A percentile compares a stretch with the other conserved stretches of the same genome.
These are phyloP conservation scores for Podospora conica DNA, from an alignment of 495 filamentous ascomycete species.

Conservation along the genomic window DNA sequence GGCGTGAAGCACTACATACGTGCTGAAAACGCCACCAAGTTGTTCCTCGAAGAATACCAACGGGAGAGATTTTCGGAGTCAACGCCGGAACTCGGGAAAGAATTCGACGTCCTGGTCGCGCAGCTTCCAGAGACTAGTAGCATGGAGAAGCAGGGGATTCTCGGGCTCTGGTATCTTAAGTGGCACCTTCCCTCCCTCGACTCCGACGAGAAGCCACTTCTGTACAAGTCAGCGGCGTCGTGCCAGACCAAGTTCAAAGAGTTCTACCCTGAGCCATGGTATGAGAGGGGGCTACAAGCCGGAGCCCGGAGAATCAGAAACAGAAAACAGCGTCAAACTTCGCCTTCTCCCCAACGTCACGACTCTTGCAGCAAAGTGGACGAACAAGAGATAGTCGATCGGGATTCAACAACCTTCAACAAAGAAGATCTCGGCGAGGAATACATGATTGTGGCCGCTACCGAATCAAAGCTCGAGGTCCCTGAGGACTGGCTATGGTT, in stretches of 20 bases:
- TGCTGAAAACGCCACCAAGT: neutral
- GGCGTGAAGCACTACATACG: accelerated
- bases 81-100: neutral
- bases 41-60: neutral
- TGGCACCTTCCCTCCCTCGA: neutral
- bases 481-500: neutral
- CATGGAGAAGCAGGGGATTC: neutral
- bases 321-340: neutral
- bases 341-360: neutral
- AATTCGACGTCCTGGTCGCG: neutral
- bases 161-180: neutral
- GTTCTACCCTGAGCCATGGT: neutral
- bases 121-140: neutral
- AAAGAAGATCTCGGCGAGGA: neutral
- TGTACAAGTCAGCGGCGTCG: neutral
- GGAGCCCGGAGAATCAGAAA: neutral
- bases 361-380: neutral
- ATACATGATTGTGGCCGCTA: neutral
- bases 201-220: neutral
- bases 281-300: neutral
- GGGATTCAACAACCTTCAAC: no score
- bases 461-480: no score
- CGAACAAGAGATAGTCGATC: no score
- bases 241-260: neutral
- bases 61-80: neutral